Conservation (phyloP, 2,329 filamentous ascomycete species). For the Dothideomycetes sp. region DNA sequence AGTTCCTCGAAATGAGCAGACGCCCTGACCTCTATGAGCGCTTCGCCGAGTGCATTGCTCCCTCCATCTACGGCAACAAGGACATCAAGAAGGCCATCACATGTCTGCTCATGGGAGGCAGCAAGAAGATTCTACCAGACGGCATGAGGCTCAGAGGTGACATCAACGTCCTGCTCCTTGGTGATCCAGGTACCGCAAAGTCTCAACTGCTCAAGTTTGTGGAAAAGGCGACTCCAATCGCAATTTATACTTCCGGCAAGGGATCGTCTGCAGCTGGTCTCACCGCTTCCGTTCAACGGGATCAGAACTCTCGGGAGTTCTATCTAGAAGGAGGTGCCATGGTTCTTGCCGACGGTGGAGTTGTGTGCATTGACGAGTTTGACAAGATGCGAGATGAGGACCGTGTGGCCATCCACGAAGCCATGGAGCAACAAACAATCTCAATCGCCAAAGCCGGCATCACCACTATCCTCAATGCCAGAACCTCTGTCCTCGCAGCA, state of each 20-base stretch:
- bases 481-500: constrained; percentile 88
- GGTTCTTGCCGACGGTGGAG: constrained; percentile 92
- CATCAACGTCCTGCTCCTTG: constrained; percentile 92
- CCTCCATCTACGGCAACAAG: constrained; percentile 89
- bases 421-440: constrained; percentile 99
- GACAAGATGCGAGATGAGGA: constrained; percentile 99
- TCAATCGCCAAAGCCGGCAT: constrained; percentile 98
- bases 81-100: constrained; percentile 98
- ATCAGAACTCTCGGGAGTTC: constrained; percentile 85
- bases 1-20: constrained; percentile 84
- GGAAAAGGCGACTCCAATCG: constrained; percentile 89
- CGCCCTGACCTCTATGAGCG: constrained; percentile 84
- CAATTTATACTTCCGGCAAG: constrained; percentile 97
- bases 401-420: constrained; percentile 94
- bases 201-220: constrained; percentile 96
- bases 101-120: constrained; percentile 84
- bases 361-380: constrained; percentile 98
- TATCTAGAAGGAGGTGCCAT: constrained; percentile 97
- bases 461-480: constrained; percentile 91
- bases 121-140: constrained; percentile 94
- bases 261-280: constrained; percentile 95
- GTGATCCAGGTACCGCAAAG: constrained; percentile 96
- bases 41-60: constrained; percentile 86
- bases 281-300: constrained; percentile 90
- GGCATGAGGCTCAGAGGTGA: constrained; percentile 97